These are phyloP conservation scores for Puccinia coronata DNA, from an alignment of 1,284 basidiomycete genomes.

Conservation along the genomic window DNA sequence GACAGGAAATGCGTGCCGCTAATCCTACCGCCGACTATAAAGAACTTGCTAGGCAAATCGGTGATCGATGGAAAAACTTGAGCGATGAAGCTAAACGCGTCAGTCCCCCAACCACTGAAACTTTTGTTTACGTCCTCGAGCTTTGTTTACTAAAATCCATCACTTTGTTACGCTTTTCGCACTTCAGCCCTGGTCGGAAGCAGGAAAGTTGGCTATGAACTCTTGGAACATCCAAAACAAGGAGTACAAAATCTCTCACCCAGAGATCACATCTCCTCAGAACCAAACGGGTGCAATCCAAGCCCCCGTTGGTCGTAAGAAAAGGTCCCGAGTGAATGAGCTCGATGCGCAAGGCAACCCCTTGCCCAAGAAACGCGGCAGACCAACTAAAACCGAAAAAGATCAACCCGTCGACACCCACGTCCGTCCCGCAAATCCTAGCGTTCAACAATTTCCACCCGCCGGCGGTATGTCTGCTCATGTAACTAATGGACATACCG, in stretches of 20 bases:
- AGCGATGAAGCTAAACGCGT: conserved; percentile 73
- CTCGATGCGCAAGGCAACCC: conserved; percentile 29
- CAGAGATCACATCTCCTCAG: conserved; percentile 22
- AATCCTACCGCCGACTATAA: conserved; percentile 70
- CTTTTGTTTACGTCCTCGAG: too few relatives aligned
- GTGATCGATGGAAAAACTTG: conserved; percentile 74
- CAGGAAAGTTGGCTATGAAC: conserved; percentile 35
- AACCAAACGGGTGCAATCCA: neutral
- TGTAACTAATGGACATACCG: neutral
- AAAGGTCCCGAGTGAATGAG: neutral
- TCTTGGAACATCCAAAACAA: conserved; percentile 41
- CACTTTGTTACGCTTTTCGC: neutral
- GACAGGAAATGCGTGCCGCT: conserved; percentile 65
- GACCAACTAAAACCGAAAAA: conserved; percentile 39
- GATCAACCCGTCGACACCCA: neutral
- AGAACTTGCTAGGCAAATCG: conserved; percentile 73
- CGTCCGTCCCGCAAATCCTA: neutral
- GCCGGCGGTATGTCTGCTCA: neutral
- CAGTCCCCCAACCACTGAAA: too few relatives aligned
- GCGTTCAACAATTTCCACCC: neutral
- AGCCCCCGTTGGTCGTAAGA: conserved; percentile 13
- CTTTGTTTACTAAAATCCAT: too few relatives aligned
- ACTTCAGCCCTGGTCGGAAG: conserved; percentile 41
- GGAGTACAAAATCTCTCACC: conserved; percentile 30
- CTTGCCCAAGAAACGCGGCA: conserved; percentile 32